Evolutionary conservation across 2,329 filamentous ascomycete genomes (phyloP).

Genomic region (Alternaria sp.): DNA sequence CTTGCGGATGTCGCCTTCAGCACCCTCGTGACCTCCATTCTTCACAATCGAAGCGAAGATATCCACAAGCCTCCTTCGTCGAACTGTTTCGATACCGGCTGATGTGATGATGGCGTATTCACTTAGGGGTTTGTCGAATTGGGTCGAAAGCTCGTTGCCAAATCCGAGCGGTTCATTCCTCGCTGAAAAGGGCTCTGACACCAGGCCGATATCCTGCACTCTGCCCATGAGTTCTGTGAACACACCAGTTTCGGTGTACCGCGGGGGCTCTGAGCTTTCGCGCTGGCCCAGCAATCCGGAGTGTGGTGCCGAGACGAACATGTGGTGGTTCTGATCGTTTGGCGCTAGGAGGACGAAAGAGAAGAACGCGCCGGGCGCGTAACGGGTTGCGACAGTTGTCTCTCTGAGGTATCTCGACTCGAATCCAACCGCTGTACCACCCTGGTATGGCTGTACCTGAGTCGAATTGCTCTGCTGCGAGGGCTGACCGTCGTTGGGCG

Average conservation of each 20-base stretch:
- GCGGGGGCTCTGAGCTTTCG: constrained; percentile 60
- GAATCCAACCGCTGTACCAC: constrained; percentile 30
- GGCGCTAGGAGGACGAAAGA: constrained; percentile 75
- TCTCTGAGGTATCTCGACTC: constrained; percentile 36
- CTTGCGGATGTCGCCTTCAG: constrained; percentile 80
- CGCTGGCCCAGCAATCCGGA: constrained; percentile 77
- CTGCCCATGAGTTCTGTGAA: constrained; percentile 78
- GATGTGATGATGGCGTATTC: constrained; percentile 94
- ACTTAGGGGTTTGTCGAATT: constrained; percentile 81
- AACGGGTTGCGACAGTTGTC: constrained; percentile 62
- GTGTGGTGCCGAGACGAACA: constrained; percentile 89
- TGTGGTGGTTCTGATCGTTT: constrained; percentile 64
- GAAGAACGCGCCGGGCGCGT: constrained; percentile 89
- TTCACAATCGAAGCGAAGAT: constrained; percentile 86
- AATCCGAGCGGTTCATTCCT: constrained; percentile 76
- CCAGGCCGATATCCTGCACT: constrained; percentile 78
- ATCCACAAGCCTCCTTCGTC: constrained; percentile 84
- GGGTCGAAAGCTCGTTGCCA: constrained; percentile 94
- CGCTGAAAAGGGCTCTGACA: constrained; percentile 69
- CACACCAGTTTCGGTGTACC: constrained; percentile 79
- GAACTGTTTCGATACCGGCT: constrained; percentile 84
- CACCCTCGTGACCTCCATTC: constrained; percentile 74
- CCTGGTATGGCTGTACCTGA: constrained; percentile 41
- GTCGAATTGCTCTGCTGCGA: constrained; percentile 29
- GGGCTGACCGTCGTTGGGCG: constrained; percentile 61